These are phyloP conservation scores for Periconia digitata DNA, from an alignment of 2,329 filamentous ascomycete species.

Conservation along the genomic window DNA sequence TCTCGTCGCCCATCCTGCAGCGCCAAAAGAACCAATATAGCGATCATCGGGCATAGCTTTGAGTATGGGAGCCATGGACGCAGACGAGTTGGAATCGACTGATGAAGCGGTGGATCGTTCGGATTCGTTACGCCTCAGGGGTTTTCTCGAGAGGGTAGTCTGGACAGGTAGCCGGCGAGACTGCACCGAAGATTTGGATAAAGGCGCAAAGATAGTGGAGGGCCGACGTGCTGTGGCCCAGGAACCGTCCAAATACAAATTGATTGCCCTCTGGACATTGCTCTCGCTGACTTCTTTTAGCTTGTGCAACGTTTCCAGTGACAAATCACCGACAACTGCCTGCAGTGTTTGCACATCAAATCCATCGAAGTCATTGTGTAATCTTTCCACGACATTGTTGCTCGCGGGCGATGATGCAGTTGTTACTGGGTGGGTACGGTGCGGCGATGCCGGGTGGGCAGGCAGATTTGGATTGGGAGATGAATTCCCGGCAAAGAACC, in stretches of 20 bases:
- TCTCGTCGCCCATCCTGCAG: conserved; percentile 86
- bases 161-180: conserved; percentile 21
- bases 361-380: conserved; percentile 24
- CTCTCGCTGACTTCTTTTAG: conserved; percentile 54
- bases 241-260: conserved; percentile 66
- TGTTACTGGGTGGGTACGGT: conserved; percentile 14
- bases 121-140: conserved; percentile 28
- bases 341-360: conserved; percentile 60
- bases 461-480: conserved; percentile 26
- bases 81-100: conserved; percentile 20
- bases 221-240: conserved; percentile 53
- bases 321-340: conserved; percentile 60
- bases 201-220: no score
- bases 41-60: conserved; percentile 58
- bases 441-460: conserved; percentile 26
- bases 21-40: conserved; percentile 91
- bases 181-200: conserved; percentile 20
- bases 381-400: conserved; percentile 10
- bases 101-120: conserved; percentile 25
- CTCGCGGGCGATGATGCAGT: conserved; percentile 4
- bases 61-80: conserved; percentile 19
- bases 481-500: conserved; percentile 62
- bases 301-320: conserved; percentile 47
- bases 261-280: conserved; percentile 63
- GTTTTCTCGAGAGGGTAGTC: conserved; percentile 21